These are phyloP conservation scores for Barbatosphaeria neglecta DNA, from an alignment of 495 filamentous ascomycete genomes.

Conservation along the genomic window DNA sequence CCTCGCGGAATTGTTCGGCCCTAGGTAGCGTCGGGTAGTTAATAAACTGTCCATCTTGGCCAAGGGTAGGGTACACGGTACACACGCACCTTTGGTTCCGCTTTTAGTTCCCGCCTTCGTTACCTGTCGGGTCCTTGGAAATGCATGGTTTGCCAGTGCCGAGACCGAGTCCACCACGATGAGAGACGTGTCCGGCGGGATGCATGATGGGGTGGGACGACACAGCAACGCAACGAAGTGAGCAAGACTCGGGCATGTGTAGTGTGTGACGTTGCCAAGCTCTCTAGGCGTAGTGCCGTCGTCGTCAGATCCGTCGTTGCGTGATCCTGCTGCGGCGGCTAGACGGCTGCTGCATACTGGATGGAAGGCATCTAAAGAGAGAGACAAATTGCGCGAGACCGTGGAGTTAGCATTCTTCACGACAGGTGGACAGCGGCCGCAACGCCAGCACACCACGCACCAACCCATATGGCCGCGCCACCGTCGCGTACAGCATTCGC, in stretches of 20 bases:
- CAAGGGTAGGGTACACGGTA: neutral
- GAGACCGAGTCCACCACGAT: slow-evolving; percentile 72
- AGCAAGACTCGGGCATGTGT: slow-evolving; percentile 45
- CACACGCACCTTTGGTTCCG: slow-evolving; percentile 12
- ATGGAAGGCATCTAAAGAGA: slow-evolving; percentile 20
- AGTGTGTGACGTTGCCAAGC: slow-evolving; percentile 15
- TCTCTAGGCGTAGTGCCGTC: neutral
- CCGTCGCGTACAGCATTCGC: slow-evolving; percentile 51
- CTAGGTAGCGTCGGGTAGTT: no score
- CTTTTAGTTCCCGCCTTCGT: slow-evolving; percentile 9
- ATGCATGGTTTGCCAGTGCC: slow-evolving; percentile 60
- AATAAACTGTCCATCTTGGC: no score
- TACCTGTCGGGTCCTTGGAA: slow-evolving; percentile 33
- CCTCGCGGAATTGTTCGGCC: slow-evolving; percentile 19
- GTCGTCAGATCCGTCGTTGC: neutral
- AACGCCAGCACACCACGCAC: slow-evolving; percentile 49
- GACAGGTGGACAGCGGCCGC: slow-evolving; percentile 1
- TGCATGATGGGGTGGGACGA: slow-evolving; percentile 46
- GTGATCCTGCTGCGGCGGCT: slow-evolving; percentile 4
- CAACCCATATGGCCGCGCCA: slow-evolving; percentile 71
- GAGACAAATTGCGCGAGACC: slow-evolving; percentile 2
- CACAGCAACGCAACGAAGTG: slow-evolving; percentile 66
- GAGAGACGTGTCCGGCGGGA: slow-evolving; percentile 47
- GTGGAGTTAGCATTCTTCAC: neutral
- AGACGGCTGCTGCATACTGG: slow-evolving; percentile 17